Percentiles rank a stretch among this genome's conserved stretches.
Evolutionary conservation across 1,139 yeast species (phyloP).

Genomic region (Blastobotrys buckinghamii): DNA sequence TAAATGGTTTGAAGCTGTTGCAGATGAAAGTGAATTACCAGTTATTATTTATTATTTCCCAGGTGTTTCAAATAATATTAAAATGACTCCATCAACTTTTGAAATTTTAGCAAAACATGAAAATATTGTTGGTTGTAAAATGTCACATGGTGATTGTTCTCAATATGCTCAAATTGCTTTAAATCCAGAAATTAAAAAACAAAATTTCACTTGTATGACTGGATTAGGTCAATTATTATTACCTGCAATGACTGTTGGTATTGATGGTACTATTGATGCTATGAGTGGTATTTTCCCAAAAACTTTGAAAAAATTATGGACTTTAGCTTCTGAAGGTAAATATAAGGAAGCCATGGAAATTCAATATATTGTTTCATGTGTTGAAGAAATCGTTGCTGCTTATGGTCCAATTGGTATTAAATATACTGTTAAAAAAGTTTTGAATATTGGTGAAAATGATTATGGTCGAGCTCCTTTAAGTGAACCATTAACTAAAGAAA

Average conservation of each 20-base stretch:
- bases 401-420: constrained; percentile 45
- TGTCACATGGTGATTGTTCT: constrained; percentile 41
- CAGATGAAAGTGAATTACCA: constrained; percentile 42
- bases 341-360: constrained; percentile 38
- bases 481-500: constrained; percentile 18
- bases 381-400: constrained; percentile 39
- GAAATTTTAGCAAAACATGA: constrained; percentile 35
- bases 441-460: constrained; percentile 35
- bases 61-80: constrained; percentile 42
- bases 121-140: constrained; percentile 45
- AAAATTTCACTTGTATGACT: constrained; percentile 41
- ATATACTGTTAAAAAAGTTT: constrained; percentile 34
- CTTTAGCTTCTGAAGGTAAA: constrained; percentile 30
- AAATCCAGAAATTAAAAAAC: constrained; percentile 32
- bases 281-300: constrained; percentile 46
- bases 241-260: constrained; percentile 42
- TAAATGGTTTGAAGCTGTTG: constrained; percentile 42
- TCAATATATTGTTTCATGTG: constrained; percentile 39
- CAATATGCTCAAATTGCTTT: constrained; percentile 35
- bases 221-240: constrained; percentile 45
- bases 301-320: constrained; percentile 36
- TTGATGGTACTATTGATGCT: constrained; percentile 45
- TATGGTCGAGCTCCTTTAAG: constrained; percentile 24
- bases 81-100: constrained; percentile 36
- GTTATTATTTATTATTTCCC: constrained; percentile 47